Conservation (phyloP, 2,329 filamentous ascomycete genomes). For the Penicillium sp. region DNA sequence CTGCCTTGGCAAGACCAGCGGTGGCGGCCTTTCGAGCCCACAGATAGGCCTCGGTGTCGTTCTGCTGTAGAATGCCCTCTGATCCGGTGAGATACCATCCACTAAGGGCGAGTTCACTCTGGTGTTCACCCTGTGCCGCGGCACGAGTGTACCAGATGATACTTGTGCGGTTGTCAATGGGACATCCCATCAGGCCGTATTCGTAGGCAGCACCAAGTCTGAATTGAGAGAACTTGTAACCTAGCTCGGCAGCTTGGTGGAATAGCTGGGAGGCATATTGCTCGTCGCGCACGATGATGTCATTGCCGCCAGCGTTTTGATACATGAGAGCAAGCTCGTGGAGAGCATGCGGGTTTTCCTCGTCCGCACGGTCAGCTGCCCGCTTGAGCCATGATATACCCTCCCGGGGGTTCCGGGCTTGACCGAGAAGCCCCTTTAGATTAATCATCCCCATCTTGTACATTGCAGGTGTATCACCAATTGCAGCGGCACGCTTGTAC, state of each 20-base stretch:
- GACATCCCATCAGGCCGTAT: conserved; percentile 74
- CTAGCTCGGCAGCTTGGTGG: conserved; percentile 72
- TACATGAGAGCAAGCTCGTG: conserved; percentile 70
- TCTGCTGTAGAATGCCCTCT: conserved; percentile 79
- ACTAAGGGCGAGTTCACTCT: conserved; percentile 72
- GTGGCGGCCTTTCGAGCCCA: conserved; percentile 92
- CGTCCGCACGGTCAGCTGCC: conserved; percentile 76
- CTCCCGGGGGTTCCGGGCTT: conserved; percentile 71
- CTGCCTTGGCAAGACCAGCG: conserved; percentile 79
- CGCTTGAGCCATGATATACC: conserved; percentile 87
- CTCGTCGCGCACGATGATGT: conserved; percentile 71
- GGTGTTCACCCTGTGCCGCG: conserved; percentile 86
- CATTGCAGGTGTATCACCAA: conserved; percentile 89
- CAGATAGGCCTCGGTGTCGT: conserved; percentile 89
- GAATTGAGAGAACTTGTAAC: conserved; percentile 93
- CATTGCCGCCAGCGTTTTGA: conserved; percentile 50
- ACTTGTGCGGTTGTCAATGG: conserved; percentile 70
- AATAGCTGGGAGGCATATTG: conserved; percentile 72
- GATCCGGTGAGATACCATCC: conserved; percentile 94
- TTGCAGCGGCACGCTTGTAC: conserved; percentile 85
- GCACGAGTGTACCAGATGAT: conserved; percentile 93
- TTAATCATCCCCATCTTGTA: conserved; percentile 97
- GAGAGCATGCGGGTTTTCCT: conserved; percentile 85
- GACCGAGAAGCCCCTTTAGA: conserved; percentile 85
- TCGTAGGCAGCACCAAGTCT: conserved; percentile 80